phyloP scores from a whole-genome alignment of 345 rosid species.

The Lumnitzera littorea region DNA sequence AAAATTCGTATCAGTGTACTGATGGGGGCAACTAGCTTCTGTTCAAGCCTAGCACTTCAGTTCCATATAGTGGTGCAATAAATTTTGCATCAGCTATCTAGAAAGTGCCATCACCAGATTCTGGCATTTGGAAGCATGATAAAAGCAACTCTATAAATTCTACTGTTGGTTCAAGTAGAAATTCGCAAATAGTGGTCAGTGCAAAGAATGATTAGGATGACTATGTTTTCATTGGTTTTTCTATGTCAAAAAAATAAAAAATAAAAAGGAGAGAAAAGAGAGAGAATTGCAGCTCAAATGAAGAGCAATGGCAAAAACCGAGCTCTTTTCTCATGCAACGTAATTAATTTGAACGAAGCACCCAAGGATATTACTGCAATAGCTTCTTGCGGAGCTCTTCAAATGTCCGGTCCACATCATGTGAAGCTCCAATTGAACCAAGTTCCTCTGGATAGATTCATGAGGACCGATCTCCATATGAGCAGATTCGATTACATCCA shows the following conservation, averaged over 20 bases:
- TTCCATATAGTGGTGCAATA: conserved; percentile 45
- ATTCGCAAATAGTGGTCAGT: conserved; percentile 34
- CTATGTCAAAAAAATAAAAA: conserved; percentile 23
- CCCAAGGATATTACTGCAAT: too few relatives aligned
- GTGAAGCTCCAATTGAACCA: too few relatives aligned
- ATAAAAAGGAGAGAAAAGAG: too few relatives aligned
- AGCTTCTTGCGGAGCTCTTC: too few relatives aligned
- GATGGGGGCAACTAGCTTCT: conserved; percentile 67
- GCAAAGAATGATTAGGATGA: conserved; percentile 31
- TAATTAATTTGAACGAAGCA: too few relatives aligned
- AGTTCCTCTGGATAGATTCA: too few relatives aligned
- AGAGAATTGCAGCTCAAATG: too few relatives aligned
- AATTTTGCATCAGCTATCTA: conserved; percentile 94
- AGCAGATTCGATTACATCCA: too few relatives aligned
- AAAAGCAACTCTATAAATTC: conserved; percentile 67
- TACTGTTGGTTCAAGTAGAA: conserved; percentile 79
- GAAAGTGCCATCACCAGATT: conserved; percentile 78
- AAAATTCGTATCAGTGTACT: conserved; percentile 48
- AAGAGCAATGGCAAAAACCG: too few relatives aligned
- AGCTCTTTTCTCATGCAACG: too few relatives aligned
- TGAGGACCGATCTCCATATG: too few relatives aligned
- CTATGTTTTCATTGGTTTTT: conserved; percentile 22
- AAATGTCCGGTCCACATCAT: too few relatives aligned
- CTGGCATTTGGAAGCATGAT: conserved; percentile 81
- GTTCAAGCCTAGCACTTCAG: conserved; percentile 57